A percentile compares a stretch with the other conserved stretches of the same genome.
phyloP scores from a whole-genome alignment of 2,329 filamentous ascomycete genomes.

The Beauveria sp. region DNA sequence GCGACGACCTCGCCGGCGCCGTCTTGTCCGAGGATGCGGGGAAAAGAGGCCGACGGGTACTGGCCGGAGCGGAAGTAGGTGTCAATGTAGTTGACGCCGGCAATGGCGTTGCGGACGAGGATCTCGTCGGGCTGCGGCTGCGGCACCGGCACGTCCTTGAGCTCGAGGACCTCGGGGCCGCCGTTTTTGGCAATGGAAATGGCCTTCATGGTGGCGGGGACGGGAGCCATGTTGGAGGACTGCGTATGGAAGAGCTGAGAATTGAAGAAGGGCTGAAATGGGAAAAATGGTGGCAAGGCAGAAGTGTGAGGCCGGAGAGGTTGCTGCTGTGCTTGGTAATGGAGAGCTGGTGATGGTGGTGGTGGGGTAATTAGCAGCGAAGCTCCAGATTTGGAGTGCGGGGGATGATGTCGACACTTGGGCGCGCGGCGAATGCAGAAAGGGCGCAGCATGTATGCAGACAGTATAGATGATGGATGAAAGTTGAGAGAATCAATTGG shows the following conservation, averaged over 20 bases:
- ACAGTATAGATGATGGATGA: not conserved
- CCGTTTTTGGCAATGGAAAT: slow-evolving; percentile 56
- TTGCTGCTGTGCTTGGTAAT: not conserved
- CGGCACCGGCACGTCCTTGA: slow-evolving; percentile 64
- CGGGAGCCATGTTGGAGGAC: slow-evolving; percentile 52
- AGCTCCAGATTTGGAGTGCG: not conserved
- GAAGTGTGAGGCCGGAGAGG: not conserved
- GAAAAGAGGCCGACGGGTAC: slow-evolving; percentile 60
- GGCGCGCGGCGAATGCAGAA: not conserved
- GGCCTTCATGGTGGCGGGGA: slow-evolving; percentile 65
- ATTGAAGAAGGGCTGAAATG: not conserved
- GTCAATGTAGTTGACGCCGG: slow-evolving; percentile 86
- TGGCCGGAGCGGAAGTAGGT: slow-evolving; percentile 84
- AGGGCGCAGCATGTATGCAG: not conserved
- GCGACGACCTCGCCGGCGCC: slow-evolving; percentile 64
- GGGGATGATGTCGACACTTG: not conserved
- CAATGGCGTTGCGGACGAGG: slow-evolving; percentile 71
- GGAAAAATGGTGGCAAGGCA: not conserved
- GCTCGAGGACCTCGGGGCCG: slow-evolving; percentile 64
- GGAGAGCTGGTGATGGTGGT: not conserved
- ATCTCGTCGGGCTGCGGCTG: slow-evolving; percentile 56
- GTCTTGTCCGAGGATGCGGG: slow-evolving; percentile 74
- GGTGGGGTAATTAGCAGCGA: not conserved
- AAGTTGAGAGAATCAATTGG: not conserved
- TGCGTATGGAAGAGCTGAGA: not conserved